Conservation (phyloP, 73 alveolate species). For the Tetrahymena borealis region DNA sequence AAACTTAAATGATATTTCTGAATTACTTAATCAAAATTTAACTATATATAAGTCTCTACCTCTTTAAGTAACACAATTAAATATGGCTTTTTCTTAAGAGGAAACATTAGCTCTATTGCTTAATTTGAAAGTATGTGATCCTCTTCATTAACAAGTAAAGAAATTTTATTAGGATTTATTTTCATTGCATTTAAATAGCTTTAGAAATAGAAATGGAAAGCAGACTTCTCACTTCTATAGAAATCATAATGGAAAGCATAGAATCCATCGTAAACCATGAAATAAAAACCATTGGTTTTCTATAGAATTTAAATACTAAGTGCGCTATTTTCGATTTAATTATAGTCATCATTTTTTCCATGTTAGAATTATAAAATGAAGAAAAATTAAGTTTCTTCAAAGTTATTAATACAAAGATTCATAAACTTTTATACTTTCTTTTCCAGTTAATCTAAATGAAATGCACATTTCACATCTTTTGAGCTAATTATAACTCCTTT, state of each 20-base stretch:
- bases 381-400: neutral
- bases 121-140: neutral
- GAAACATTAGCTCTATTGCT: neutral
- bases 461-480: neutral
- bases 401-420: neutral
- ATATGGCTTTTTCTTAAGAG: neutral
- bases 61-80: neutral
- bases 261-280: neutral
- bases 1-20: neutral
- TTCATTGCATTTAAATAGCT: neutral
- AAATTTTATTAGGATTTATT: neutral
- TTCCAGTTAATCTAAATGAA: neutral
- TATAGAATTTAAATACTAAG: neutral
- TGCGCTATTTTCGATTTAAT: neutral
- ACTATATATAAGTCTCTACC: neutral
- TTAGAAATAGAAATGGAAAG: neutral
- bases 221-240: neutral
- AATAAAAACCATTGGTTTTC: neutral
- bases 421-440: neutral
- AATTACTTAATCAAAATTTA: neutral
- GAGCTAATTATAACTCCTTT: neutral
- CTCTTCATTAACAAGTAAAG: neutral
- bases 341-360: neutral
- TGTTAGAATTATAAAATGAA: neutral
- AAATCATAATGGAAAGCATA: neutral